These are phyloP conservation scores for Hyaloscypha variabilis DNA, from an alignment of 495 filamentous ascomycete species.

Conservation along the genomic window DNA sequence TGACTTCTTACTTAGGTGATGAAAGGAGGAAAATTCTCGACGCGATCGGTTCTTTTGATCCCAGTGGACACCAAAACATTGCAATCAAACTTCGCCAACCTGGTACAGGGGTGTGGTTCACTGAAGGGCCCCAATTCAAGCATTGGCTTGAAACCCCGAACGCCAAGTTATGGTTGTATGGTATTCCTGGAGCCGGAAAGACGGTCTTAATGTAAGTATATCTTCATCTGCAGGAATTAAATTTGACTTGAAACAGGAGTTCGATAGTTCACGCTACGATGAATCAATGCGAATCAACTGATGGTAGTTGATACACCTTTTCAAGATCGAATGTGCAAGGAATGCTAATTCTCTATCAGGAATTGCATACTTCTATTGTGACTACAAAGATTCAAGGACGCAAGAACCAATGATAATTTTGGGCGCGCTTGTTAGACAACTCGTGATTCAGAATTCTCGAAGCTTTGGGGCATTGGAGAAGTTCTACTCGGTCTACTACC, in stretches of 20 bases:
- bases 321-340: not conserved
- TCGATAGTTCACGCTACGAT: slow-evolving; percentile 14
- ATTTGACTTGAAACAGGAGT: slow-evolving; percentile 15
- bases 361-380: slow-evolving; percentile 15
- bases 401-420: slow-evolving; percentile 3
- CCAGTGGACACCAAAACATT: not conserved
- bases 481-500: not conserved
- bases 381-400: slow-evolving; percentile 9
- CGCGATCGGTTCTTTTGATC: not conserved
- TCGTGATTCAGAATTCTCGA: not conserved
- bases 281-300: not conserved
- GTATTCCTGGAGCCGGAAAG: slow-evolving; percentile 41
- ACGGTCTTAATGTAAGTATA: slow-evolving; percentile 35
- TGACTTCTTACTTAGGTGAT: not conserved
- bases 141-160: slow-evolving; percentile 29
- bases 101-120: slow-evolving; percentile 36
- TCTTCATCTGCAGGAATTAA: slow-evolving; percentile 10
- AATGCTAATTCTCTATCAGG: not conserved
- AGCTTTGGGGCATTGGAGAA: not conserved
- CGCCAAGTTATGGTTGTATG: slow-evolving; percentile 37
- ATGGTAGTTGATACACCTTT: not conserved
- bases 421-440: not conserved
- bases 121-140: slow-evolving; percentile 25
- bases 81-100: slow-evolving; percentile 23
- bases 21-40: not conserved